Conservation (phyloP, 495 filamentous ascomycete species). For the Podospora bellae-mahoneyi region DNA sequence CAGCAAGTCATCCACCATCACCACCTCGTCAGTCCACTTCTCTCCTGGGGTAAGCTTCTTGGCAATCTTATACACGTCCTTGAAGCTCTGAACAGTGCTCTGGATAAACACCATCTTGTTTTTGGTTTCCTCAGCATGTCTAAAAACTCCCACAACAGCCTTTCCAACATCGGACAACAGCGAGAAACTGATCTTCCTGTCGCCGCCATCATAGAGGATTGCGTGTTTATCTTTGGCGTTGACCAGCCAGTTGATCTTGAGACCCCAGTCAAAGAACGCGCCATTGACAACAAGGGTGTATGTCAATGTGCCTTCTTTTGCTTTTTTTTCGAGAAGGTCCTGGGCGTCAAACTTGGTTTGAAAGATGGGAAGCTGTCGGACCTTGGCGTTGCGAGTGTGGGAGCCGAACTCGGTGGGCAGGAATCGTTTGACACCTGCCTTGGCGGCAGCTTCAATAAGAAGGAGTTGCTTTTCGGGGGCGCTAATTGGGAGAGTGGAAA, state of each 20-base stretch:
- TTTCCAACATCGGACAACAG: conserved; percentile 39
- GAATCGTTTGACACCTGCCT: conserved; percentile 37
- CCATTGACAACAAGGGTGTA: conserved; percentile 48
- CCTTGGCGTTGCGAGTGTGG: conserved; percentile 30
- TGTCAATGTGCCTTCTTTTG: conserved; percentile 36
- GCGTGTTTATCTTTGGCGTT: conserved; percentile 38
- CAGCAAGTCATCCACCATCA: conserved; percentile 2
- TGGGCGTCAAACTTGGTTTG: conserved; percentile 42
- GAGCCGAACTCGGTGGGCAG: conserved; percentile 57
- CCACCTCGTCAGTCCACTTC: conserved; percentile 11
- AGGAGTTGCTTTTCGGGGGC: conserved; percentile 40
- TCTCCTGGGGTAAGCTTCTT: conserved; percentile 1
- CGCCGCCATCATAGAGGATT: conserved; percentile 47
- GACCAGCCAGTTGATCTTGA: conserved; percentile 33
- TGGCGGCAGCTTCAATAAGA: conserved; percentile 58
- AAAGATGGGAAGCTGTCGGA: conserved; percentile 39
- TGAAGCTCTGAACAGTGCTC: conserved; percentile 39
- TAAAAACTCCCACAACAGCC: conserved; percentile 43
- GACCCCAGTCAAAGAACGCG: conserved; percentile 40
- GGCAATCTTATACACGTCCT: conserved; percentile 41
- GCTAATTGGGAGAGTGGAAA: conserved; percentile 43
- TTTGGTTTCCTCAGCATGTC: conserved; percentile 46
- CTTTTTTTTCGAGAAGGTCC: conserved; percentile 37
- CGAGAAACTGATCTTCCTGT: conserved; percentile 40
- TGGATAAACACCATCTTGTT: conserved; percentile 45